Percentiles rank a stretch among this genome's conserved stretches.
phyloP scores from a whole-genome alignment of 257 asterid genomes.

The Asclepias syriaca region DNA sequence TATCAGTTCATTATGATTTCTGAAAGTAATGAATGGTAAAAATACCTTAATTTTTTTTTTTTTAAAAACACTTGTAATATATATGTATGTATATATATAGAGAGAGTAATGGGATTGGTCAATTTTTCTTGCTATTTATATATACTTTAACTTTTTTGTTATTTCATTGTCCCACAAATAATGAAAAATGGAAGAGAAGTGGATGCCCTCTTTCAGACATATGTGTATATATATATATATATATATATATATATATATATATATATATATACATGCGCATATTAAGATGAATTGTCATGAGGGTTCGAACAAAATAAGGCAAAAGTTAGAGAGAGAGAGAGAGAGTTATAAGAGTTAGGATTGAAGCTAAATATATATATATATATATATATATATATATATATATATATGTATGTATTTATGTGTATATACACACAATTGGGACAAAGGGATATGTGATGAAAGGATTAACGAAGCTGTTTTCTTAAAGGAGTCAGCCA shows the following conservation, averaged over 20 bases:
- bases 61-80: too few species aligned
- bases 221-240: neutral
- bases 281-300: neutral
- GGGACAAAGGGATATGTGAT: neutral
- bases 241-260: neutral
- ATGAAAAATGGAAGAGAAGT: neutral
- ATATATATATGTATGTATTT: too few species aligned
- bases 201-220: neutral
- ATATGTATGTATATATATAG: too few species aligned
- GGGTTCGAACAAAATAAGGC: neutral
- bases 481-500: slow-evolving; percentile 1
- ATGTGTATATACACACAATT: too few species aligned
- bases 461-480: neutral
- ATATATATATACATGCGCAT: neutral
- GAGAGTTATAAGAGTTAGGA: neutral
- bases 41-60: too few species aligned
- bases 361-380: neutral
- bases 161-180: neutral
- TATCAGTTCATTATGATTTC: too few species aligned
- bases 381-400: too few species aligned
- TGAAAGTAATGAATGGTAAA: too few species aligned
- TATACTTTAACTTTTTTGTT: neutral
- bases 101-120: neutral
- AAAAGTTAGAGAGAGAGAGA: neutral
- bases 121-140: neutral